phyloP scores from a whole-genome alignment of 2,329 filamentous ascomycete species.

The Apiospora arundinis region DNA sequence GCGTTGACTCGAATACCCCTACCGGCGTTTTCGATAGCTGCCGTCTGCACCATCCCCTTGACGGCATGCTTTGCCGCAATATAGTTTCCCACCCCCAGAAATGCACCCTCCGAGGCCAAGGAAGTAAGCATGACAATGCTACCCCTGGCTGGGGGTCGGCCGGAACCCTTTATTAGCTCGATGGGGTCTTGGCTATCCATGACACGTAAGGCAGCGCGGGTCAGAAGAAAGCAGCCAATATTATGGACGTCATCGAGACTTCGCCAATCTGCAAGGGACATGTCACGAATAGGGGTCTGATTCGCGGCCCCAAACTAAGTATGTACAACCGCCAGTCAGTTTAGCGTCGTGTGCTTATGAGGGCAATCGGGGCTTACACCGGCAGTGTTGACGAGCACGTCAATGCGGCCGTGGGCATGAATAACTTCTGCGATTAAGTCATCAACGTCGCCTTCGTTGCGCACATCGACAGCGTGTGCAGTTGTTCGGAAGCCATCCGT shows the following conservation, averaged over 20 bases:
- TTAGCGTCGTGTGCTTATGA: neutral
- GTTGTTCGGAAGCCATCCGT: neutral
- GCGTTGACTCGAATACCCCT: constrained; percentile 29
- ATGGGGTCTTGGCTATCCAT: constrained; percentile 28
- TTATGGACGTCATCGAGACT: constrained; percentile 31
- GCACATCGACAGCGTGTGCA: neutral
- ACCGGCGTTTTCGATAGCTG: constrained; percentile 29
- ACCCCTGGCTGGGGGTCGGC: constrained; percentile 24
- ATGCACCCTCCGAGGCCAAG: constrained; percentile 29
- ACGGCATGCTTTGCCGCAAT: constrained; percentile 30
- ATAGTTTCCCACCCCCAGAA: constrained; percentile 29
- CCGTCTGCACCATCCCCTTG: constrained; percentile 32
- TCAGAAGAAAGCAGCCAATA: constrained; percentile 30
- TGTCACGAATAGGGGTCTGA: constrained; percentile 29
- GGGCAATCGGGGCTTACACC: neutral
- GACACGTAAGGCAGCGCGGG: constrained; percentile 29
- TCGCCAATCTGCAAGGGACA: constrained; percentile 30
- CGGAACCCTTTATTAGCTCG: constrained; percentile 7
- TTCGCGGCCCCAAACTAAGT: constrained; percentile 28
- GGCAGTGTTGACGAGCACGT: neutral
- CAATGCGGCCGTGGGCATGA: neutral
- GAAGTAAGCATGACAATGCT: constrained; percentile 32
- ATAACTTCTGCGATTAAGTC: neutral
- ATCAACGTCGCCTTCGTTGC: neutral
- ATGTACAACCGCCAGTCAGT: neutral